These are phyloP conservation scores for Arabidopsis suecica DNA, from an alignment of 345 rosid species.

Conservation along the genomic window DNA sequence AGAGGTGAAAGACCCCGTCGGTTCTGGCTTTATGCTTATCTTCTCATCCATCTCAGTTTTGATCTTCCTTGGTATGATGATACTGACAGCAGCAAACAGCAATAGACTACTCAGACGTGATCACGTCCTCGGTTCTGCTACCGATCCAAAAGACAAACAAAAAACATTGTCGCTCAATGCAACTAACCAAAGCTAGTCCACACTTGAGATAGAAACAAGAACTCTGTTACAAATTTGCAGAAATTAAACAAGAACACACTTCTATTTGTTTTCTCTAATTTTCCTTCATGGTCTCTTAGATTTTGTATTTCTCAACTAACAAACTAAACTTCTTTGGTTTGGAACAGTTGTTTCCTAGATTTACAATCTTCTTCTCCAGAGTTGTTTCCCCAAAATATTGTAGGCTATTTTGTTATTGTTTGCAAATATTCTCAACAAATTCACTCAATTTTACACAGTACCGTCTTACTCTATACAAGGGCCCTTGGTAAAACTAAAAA, in stretches of 20 bases:
- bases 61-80: slow-evolving; percentile 57
- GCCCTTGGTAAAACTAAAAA: no score
- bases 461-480: no score
- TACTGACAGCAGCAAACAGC: slow-evolving; percentile 54
- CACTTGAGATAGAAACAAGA: neutral
- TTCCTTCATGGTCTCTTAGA: neutral
- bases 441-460: no score
- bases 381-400: neutral
- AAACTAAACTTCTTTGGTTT: no score
- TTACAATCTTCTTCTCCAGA: neutral
- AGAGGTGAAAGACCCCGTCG: slow-evolving; percentile 49
- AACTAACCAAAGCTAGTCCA: slow-evolving; percentile 4
- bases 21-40: slow-evolving; percentile 51
- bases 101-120: slow-evolving; percentile 47
- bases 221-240: neutral
- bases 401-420: no score
- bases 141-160: slow-evolving; percentile 33
- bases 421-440: no score
- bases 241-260: neutral
- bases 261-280: slow-evolving; percentile 10
- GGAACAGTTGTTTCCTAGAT: neutral
- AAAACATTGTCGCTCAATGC: neutral
- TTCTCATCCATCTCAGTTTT: slow-evolving; percentile 55
- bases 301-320: no score
- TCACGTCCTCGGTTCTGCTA: slow-evolving; percentile 40